phyloP scores from a whole-genome alignment of 306 rosid species.

The Cucurbita pepo region DNA sequence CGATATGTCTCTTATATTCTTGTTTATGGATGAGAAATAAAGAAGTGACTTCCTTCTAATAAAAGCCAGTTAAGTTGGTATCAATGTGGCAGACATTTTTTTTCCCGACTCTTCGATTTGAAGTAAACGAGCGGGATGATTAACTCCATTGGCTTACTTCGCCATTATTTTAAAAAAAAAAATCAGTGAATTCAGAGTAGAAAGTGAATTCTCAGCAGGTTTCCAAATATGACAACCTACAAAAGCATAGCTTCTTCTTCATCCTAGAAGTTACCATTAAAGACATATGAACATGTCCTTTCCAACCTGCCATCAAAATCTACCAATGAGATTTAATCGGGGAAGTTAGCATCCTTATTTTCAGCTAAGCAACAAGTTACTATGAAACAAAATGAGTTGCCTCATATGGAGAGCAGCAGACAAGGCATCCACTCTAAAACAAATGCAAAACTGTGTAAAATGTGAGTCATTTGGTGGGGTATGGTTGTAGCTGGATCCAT shows the following conservation, averaged over 20 bases:
- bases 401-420: not conserved
- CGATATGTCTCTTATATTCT: not conserved
- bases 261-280: not conserved
- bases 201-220: conserved; percentile 1
- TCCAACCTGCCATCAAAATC: conserved; percentile 16
- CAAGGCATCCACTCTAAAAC: conserved; percentile 19
- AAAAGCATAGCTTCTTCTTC: not conserved
- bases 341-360: conserved; percentile 35
- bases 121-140: not conserved
- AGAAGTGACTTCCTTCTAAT: not conserved
- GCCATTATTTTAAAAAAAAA: not conserved
- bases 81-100: not conserved
- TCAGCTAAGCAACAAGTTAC: conserved; percentile 35
- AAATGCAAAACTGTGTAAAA: conserved; percentile 14
- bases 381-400: conserved; percentile 19
- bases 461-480: conserved; percentile 20
- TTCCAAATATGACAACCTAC: conserved; percentile 5
- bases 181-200: not conserved
- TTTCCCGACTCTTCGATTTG: not conserved
- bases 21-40: not conserved
- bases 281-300: conserved; percentile 14
- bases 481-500: conserved; percentile 16
- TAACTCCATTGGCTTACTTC: not conserved
- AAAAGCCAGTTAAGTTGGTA: not conserved
- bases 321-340: conserved; percentile 4